Base-by-base conservation (phyloP, 2,329 filamentous ascomycete genomes). In the Fusarium duplospermum region DNA sequence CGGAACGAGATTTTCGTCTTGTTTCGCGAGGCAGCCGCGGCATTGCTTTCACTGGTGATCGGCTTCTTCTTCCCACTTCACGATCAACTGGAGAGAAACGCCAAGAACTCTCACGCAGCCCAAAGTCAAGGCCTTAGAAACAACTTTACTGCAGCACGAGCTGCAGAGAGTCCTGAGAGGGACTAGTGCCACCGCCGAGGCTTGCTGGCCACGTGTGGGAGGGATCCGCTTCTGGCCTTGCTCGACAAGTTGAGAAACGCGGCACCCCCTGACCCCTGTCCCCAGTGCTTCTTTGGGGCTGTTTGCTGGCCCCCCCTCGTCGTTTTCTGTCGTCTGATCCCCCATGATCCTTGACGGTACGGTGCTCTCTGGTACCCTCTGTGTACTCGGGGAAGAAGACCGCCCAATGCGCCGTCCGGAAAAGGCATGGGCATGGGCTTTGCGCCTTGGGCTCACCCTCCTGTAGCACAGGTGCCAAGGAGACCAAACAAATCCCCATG, bases 161-260 rank as follows among this genome's bases (percentile, higher is more conserved):
- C 60, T 66, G 65, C 50, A 63, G 59, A 71, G 60, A 29, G 40
- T 54, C 62, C 72, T 38, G 58, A 62, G 64, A 59, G 62, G 67
- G 62, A 59, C 52, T 72, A 72, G 70, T 62, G 54, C 52, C 61
- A 71, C 58, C 52, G 64, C 62, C 67, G 69, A 64, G 69, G 57
- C 66, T 76, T 52, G 64, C 67, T 45, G 66, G 73, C 76, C 76
- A 78, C 76, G 76, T 78, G 76, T 78, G 67, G 67, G 50, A 78
- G 73, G 74, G 76, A 70, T 72, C 76, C 73, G 64, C 62, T 69
- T 71, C 64, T 76, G 74, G 69, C 62, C 72, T 67, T 76, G 67
- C 64, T 73, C 61, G 74, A 68, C 70, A 64, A 74, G 63, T 70
- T 70, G 69, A 77, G 74, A 77, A 70, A 74, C 69, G 64, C 45